phyloP scores from a whole-genome alignment of 176 grass and related monocot species.

The Elymus sibiricus region DNA sequence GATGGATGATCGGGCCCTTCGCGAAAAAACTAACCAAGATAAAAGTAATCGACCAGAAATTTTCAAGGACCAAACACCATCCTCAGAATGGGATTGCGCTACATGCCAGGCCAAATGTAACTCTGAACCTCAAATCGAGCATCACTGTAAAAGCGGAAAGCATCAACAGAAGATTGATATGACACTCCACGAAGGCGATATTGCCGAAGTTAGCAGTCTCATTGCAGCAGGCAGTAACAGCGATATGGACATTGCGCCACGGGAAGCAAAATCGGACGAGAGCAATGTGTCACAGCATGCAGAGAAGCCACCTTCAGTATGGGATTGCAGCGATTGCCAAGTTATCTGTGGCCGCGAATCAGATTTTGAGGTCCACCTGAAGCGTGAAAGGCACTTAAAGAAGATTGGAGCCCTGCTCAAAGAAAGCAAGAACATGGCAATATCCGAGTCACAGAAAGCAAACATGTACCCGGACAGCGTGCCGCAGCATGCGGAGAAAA shows the following conservation, averaged over 20 bases:
- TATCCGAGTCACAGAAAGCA: not conserved
- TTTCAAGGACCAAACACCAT: not conserved
- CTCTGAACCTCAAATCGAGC: no score
- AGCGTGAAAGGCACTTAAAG: not conserved
- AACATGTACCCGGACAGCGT: not conserved
- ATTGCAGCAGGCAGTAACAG: no score
- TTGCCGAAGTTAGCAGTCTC: no score
- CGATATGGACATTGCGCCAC: no score
- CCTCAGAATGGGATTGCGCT: not conserved
- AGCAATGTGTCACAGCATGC: not conserved
- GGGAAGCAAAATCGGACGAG: not conserved
- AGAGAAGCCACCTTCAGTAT: not conserved
- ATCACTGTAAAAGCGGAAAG: no score
- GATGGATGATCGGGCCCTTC: not conserved
- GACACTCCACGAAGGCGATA: no score
- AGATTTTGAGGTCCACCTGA: not conserved
- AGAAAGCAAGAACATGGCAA: not conserved
- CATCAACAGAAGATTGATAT: no score
- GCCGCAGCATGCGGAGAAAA: not conserved
- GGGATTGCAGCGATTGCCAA: conserved; percentile 16
- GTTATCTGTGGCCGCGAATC: not conserved
- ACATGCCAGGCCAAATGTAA: no score
- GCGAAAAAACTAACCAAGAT: not conserved
- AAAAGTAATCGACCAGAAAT: not conserved
- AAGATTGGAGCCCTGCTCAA: not conserved